Percentiles rank a stretch among this genome's conserved stretches.
These are phyloP conservation scores for Flaveria ramosissima DNA, from an alignment of 129 eudicot species.

Conservation along the genomic window DNA sequence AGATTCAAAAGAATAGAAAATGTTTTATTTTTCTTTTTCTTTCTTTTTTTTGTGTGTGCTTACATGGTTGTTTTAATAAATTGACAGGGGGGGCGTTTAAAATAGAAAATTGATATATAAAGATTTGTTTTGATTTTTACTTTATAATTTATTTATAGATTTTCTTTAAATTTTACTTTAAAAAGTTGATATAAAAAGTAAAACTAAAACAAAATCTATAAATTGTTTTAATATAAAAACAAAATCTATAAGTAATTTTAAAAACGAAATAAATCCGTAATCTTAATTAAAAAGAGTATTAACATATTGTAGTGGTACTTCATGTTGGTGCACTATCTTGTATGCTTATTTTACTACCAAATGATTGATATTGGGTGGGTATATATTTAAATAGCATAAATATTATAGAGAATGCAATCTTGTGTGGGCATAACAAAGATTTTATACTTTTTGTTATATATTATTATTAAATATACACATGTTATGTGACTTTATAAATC, in stretches of 20 bases:
- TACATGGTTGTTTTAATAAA: no score
- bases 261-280: no score
- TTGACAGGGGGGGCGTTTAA: no score
- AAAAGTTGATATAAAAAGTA: no score
- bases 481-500: not conserved
- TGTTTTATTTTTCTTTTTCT: not conserved
- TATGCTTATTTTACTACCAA: conserved; percentile 30
- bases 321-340: conserved; percentile 38
- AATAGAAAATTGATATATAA: no score
- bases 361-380: conserved; percentile 27
- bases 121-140: no score
- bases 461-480: not conserved
- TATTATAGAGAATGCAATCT: conserved; percentile 26
- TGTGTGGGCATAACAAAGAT: conserved; percentile 31
- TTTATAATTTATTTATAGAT: no score
- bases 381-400: not conserved
- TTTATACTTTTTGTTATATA: conserved; percentile 19
- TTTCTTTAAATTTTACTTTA: no score
- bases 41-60: no score
- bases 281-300: not conserved
- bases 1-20: not conserved
- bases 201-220: no score
- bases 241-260: no score
- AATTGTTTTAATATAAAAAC: no score
- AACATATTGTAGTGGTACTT: not conserved